Evolutionary conservation across 1,284 basidiomycete genomes (phyloP).

Genomic region (Sparassis latifolia): DNA sequence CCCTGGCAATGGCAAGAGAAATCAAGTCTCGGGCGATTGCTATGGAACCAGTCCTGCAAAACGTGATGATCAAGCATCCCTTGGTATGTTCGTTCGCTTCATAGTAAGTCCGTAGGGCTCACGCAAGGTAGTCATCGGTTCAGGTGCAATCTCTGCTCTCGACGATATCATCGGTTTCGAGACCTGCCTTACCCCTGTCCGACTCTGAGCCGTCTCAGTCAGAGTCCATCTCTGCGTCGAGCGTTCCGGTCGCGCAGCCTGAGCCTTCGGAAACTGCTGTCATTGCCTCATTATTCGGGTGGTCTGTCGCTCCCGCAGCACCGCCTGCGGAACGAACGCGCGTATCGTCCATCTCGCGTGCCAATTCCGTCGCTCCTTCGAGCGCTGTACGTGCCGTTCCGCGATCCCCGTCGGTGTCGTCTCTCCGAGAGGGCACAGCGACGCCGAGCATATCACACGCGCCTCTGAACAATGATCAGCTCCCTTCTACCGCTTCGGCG

Average conservation of each 20-base stretch:
- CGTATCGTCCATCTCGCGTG: constrained; percentile 31
- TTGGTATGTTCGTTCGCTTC: constrained; percentile 38
- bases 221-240: constrained; percentile 3
- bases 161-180: constrained; percentile 23
- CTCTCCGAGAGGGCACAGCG: constrained; percentile 16
- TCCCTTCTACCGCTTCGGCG: not conserved
- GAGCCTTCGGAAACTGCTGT: constrained; percentile 49
- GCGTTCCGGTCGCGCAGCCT: not conserved
- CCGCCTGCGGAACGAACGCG: constrained; percentile 28
- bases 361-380: constrained; percentile 32
- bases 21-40: constrained; percentile 48
- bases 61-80: constrained; percentile 62
- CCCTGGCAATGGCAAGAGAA: constrained; percentile 50
- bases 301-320: constrained; percentile 40
- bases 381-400: constrained; percentile 33
- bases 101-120: too few species aligned
- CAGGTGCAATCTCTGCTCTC: constrained; percentile 28
- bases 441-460: constrained; percentile 12
- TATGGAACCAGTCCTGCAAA: constrained; percentile 46
- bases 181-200: constrained; percentile 9
- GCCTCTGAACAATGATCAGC: constrained; percentile 1
- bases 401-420: constrained; percentile 40
- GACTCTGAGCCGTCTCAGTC: constrained; percentile 6
- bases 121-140: constrained; percentile 21
- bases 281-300: constrained; percentile 65